These are phyloP conservation scores for Sugiyamaella marilandica DNA, from an alignment of 805 yeast species.

Conservation along the genomic window DNA sequence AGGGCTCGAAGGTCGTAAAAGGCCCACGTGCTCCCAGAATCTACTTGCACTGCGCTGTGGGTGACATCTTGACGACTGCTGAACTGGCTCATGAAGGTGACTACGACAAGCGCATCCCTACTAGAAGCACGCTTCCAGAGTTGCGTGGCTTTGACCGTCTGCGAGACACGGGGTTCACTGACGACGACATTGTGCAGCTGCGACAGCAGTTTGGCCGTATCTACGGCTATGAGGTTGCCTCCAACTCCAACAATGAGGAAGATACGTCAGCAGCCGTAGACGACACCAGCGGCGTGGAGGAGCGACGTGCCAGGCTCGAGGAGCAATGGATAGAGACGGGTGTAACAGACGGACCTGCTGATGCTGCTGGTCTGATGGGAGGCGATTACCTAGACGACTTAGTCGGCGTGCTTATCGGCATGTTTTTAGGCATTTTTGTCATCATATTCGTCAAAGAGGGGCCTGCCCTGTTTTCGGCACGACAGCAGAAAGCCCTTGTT, in stretches of 20 bases:
- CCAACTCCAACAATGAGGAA: constrained; percentile 2
- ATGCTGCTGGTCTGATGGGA: constrained; percentile 41
- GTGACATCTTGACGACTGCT: constrained; percentile 51
- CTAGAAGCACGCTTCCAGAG: constrained; percentile 55
- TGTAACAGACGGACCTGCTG: constrained; percentile 48
- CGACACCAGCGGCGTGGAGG: constrained; percentile 17
- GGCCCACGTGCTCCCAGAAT: constrained; percentile 28
- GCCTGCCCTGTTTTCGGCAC: constrained; percentile 50
- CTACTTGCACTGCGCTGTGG: constrained; percentile 78
- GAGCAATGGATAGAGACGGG: constrained; percentile 87
- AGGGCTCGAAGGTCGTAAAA: constrained; percentile 1
- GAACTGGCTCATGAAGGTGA: constrained; percentile 59
- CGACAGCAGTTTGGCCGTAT: constrained; percentile 69
- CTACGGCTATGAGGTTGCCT: constrained; percentile 42
- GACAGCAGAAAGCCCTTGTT: constrained; percentile 62
- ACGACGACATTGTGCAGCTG: constrained; percentile 65
- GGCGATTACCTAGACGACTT: constrained; percentile 60
- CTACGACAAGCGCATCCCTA: constrained; percentile 48
- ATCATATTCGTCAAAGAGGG: constrained; percentile 55
- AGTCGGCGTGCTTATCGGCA: constrained; percentile 68
- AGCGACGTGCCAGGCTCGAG: constrained; percentile 54
- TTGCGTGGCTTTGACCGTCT: constrained; percentile 82
- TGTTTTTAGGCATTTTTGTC: constrained; percentile 68
- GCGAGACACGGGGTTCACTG: constrained; percentile 76
- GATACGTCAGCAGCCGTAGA: constrained; percentile 2